Conservation (phyloP, 2,329 filamentous ascomycete genomes). For the Lecanosticta acicola region DNA sequence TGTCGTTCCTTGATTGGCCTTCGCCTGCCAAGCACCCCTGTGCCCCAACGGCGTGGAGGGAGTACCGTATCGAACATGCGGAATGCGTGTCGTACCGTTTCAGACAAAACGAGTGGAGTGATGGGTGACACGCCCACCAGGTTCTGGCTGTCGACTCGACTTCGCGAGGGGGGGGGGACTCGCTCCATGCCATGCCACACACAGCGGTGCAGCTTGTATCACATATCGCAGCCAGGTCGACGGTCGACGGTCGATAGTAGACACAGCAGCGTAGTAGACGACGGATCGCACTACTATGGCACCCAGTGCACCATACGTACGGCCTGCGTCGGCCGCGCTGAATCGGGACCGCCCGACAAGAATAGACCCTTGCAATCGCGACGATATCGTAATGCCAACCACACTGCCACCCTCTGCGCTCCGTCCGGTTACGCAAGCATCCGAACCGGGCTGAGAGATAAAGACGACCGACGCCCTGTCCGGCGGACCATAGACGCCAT, state of each 20-base stretch:
- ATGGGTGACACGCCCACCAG: not conserved
- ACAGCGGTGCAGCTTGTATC: not conserved
- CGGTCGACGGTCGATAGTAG: too few species aligned
- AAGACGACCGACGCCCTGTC: not conserved
- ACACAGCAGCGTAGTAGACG: too few species aligned
- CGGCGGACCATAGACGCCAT: constrained; percentile 5
- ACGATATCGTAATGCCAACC: not conserved
- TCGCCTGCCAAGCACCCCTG: constrained; percentile 10
- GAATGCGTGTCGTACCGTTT: constrained; percentile 5
- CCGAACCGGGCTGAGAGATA: not conserved
- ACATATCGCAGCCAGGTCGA: not conserved
- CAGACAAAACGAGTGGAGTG: not conserved
- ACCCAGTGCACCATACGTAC: not conserved
- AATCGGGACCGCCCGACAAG: not conserved
- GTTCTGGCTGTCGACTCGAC: too few species aligned
- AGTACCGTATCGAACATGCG: constrained; percentile 6
- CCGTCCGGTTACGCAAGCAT: constrained; percentile 4
- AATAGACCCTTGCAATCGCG: not conserved
- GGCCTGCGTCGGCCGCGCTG: not conserved
- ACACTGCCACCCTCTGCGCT: not conserved
- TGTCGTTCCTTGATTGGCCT: constrained; percentile 5
- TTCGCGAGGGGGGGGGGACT: too few species aligned
- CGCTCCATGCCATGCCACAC: not conserved
- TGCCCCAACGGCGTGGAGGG: constrained; percentile 1
- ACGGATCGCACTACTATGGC: not conserved